These are phyloP conservation scores for Podospora pseudopauciseta DNA, from an alignment of 495 filamentous ascomycete species.

Conservation along the genomic window DNA sequence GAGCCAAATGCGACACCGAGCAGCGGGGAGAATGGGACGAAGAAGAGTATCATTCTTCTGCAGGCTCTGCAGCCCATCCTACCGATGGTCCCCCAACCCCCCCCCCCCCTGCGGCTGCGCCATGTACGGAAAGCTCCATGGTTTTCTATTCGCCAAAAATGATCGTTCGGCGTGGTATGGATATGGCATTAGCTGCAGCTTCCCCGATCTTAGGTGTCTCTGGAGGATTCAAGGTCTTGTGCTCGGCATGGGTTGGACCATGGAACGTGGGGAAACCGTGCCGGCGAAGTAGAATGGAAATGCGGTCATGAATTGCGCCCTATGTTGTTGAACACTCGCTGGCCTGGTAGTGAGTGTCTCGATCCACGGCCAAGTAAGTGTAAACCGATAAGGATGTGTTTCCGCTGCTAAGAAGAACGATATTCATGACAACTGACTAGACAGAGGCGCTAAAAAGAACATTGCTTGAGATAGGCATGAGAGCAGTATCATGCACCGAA, in stretches of 20 bases:
- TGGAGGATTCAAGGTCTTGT: slow-evolving; percentile 5
- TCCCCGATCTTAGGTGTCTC: slow-evolving; percentile 10
- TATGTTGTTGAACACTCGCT: too few relatives aligned
- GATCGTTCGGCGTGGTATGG: not conserved
- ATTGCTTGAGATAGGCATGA: not conserved
- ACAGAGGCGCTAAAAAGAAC: not conserved
- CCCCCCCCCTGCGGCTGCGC: not conserved
- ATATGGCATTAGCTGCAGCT: not conserved
- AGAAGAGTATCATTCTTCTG: not conserved
- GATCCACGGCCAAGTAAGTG: not conserved
- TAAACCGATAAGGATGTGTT: not conserved
- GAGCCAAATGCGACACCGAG: slow-evolving; percentile 9
- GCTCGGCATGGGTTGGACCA: slow-evolving; percentile 1
- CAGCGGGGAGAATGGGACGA: not conserved
- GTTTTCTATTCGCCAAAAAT: not conserved
- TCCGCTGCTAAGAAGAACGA: not conserved
- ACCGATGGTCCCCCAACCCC: not conserved
- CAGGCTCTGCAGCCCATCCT: not conserved
- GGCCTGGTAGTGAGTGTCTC: not conserved
- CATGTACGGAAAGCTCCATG: slow-evolving; percentile 1
- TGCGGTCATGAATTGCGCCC: not conserved
- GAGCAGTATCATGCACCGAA: not conserved
- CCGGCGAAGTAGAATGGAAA: not conserved
- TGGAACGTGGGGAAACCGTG: not conserved
- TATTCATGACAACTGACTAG: not conserved